Evolutionary conservation across 768 basidiomycete species (phyloP).

Genomic region (Lanmaoa pseudosensibilis): DNA sequence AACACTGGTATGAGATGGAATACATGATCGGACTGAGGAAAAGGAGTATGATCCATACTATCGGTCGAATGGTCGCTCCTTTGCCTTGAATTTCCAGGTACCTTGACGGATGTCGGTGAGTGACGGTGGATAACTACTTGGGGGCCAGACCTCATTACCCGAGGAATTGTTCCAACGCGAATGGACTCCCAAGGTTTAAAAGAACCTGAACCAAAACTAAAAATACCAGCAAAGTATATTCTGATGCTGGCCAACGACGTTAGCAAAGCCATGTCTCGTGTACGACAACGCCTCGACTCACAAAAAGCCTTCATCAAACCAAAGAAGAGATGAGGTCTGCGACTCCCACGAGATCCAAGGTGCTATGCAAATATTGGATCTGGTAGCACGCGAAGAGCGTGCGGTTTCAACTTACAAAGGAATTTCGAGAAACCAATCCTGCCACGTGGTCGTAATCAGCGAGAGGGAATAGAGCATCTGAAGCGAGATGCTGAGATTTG

Average conservation of each 20-base stretch:
- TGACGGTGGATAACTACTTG: not conserved
- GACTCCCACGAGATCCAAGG: not conserved
- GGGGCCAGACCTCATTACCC: not conserved
- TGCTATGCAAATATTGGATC: not conserved
- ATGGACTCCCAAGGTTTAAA: slow-evolving; percentile 1
- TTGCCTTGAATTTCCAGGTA: slow-evolving; percentile 58
- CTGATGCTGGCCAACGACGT: not conserved
- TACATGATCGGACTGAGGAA: slow-evolving; percentile 46
- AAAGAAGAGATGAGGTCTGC: not conserved
- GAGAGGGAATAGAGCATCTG: slow-evolving; percentile 45
- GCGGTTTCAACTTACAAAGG: slow-evolving; percentile 25
- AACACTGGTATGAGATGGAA: slow-evolving; percentile 51
- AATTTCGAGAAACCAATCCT: slow-evolving; percentile 31
- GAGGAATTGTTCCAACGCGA: slow-evolving; percentile 10
- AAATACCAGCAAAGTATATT: not conserved
- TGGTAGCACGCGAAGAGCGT: not conserved
- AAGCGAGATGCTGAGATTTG: slow-evolving; percentile 41
- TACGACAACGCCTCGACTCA: not conserved
- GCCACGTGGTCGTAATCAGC: slow-evolving; percentile 46
- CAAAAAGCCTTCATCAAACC: slow-evolving; percentile 5
- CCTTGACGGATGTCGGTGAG: slow-evolving; percentile 26
- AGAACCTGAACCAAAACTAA: not conserved
- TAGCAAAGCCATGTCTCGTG: not conserved
- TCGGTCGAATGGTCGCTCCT: slow-evolving; percentile 52
- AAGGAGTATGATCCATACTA: slow-evolving; percentile 64